phyloP scores from a whole-genome alignment of 2,329 filamentous ascomycete genomes.

The Colletotrichum sp. region DNA sequence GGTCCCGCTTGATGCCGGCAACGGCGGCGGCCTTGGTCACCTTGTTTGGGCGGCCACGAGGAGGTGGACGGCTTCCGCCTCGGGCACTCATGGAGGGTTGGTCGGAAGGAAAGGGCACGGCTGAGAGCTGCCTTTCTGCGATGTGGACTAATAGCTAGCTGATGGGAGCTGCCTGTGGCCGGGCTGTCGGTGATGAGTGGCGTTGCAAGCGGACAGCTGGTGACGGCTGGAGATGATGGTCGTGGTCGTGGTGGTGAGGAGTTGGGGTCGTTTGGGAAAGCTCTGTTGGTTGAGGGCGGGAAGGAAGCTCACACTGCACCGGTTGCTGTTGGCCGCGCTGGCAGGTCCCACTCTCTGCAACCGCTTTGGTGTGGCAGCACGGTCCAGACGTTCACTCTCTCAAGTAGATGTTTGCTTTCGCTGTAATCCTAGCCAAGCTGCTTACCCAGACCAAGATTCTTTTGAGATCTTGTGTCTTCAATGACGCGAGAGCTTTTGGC shows the following conservation, averaged over 20 bases:
- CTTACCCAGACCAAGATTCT: not conserved
- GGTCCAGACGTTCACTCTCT: constrained; percentile 26
- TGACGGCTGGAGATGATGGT: constrained; percentile 15
- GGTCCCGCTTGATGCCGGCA: constrained; percentile 9
- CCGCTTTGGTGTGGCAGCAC: constrained; percentile 16
- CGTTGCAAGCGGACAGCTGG: constrained; percentile 16
- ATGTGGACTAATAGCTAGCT: constrained; percentile 15
- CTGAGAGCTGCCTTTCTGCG: not conserved
- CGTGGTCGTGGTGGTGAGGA: constrained; percentile 1
- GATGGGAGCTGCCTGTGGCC: not conserved
- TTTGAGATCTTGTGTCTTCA: not conserved
- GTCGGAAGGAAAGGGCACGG: not conserved
- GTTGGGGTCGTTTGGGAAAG: constrained; percentile 8
- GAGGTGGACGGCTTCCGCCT: constrained; percentile 27
- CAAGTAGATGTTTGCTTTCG: constrained; percentile 1
- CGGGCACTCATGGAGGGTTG: constrained; percentile 19
- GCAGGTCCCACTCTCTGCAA: constrained; percentile 7
- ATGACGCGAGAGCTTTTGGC: not conserved
- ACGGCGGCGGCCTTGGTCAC: constrained; percentile 44
- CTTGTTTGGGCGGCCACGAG: constrained; percentile 45
- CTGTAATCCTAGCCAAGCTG: not conserved
- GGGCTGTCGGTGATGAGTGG: constrained; percentile 12
- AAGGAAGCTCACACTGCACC: not conserved
- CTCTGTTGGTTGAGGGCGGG: constrained; percentile 17
- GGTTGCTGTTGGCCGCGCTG: not conserved